Evolutionary conservation across 2,329 filamentous ascomycete species (phyloP).

Genomic region (Pseudogymnoascus pannorum): DNA sequence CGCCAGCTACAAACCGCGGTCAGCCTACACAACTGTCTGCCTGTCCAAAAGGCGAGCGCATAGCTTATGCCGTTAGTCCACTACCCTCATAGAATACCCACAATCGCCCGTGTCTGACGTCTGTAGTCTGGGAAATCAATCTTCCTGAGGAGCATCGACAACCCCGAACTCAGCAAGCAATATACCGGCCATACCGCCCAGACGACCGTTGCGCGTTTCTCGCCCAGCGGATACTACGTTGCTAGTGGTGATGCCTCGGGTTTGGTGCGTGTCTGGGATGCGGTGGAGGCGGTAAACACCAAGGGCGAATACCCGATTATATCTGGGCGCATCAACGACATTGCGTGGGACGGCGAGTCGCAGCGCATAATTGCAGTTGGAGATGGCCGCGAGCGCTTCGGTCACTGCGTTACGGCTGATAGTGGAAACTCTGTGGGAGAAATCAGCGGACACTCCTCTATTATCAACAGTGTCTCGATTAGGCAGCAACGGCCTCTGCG

Average conservation of each 20-base stretch:
- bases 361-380: slow-evolving; percentile 95
- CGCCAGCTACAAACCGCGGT: slow-evolving; percentile 75
- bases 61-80: slow-evolving; percentile 77
- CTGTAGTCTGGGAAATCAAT: slow-evolving; percentile 86
- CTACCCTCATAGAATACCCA: neutral
- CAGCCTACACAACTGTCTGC: slow-evolving; percentile 83
- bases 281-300: slow-evolving; percentile 73
- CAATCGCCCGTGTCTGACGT: slow-evolving; percentile 11
- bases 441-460: slow-evolving; percentile 82
- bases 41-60: slow-evolving; percentile 81
- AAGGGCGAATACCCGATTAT: slow-evolving; percentile 94
- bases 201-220: slow-evolving; percentile 89
- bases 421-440: slow-evolving; percentile 95
- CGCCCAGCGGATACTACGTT: slow-evolving; percentile 89
- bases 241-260: slow-evolving; percentile 85
- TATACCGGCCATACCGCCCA: slow-evolving; percentile 85
- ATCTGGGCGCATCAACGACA: slow-evolving; percentile 87
- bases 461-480: slow-evolving; percentile 86
- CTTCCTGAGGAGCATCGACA: slow-evolving; percentile 89
- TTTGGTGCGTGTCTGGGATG: slow-evolving; percentile 86
- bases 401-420: slow-evolving; percentile 89
- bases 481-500: slow-evolving; percentile 84
- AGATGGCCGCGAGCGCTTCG: slow-evolving; percentile 87
- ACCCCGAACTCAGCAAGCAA: slow-evolving; percentile 76
- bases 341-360: slow-evolving; percentile 96